A percentile compares a stretch with the other conserved stretches of the same genome.
These are phyloP conservation scores for Eimeria necatrix DNA, from an alignment of 169 alveolate genomes.

Conservation along the genomic window DNA sequence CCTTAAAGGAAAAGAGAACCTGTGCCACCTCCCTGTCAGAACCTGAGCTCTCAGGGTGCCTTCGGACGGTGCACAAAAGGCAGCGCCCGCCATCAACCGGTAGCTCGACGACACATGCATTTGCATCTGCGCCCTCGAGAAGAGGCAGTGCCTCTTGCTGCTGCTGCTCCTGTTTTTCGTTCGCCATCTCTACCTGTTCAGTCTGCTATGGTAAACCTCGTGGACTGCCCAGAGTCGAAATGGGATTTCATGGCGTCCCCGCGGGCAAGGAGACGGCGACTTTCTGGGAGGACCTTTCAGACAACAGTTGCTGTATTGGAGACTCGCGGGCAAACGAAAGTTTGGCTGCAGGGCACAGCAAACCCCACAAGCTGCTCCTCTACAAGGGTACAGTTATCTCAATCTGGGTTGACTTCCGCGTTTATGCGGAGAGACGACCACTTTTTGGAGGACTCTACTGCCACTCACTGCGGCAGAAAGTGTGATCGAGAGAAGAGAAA, in stretches of 20 bases:
- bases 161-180: not conserved
- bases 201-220: not conserved
- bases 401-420: not conserved
- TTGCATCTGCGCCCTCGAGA: constrained; percentile 64
- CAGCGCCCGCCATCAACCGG: constrained; percentile 79
- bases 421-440: not conserved
- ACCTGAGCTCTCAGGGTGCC: not conserved
- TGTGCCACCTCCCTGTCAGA: constrained; percentile 29
- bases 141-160: constrained; percentile 6
- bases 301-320: not conserved
- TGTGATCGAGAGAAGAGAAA: not conserved
- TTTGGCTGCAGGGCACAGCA: not conserved
- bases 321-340: not conserved
- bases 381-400: not conserved
- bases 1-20: constrained; percentile 67
- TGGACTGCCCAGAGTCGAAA: not conserved
- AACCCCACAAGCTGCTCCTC: constrained; percentile 40
- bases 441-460: not conserved
- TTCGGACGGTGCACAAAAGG: constrained; percentile 66
- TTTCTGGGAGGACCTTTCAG: not conserved
- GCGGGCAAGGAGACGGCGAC: not conserved
- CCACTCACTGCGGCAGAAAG: constrained; percentile 2
- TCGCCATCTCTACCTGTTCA: constrained; percentile 46
- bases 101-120: constrained; percentile 13
- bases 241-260: constrained; percentile 23